These are phyloP conservation scores for Coniosporium tulheliwenetii DNA, from an alignment of 2,329 filamentous ascomycete species.

Conservation along the genomic window DNA sequence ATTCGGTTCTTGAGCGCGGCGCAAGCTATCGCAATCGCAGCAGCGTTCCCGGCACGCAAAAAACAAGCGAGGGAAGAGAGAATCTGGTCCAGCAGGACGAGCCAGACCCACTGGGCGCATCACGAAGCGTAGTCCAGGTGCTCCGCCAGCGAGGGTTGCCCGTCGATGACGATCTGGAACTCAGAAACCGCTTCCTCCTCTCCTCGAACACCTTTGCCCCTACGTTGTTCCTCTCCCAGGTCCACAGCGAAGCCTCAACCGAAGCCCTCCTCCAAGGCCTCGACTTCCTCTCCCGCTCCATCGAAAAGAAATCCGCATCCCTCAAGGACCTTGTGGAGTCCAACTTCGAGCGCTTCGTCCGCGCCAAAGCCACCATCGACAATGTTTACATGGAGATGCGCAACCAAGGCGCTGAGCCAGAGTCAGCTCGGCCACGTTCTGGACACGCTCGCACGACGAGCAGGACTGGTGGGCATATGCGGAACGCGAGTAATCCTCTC, in stretches of 20 bases:
- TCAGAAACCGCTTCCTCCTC: constrained; percentile 83
- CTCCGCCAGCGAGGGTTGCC: constrained; percentile 62
- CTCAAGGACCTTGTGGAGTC: constrained; percentile 92
- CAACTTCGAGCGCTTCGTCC: constrained; percentile 96
- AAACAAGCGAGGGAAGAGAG: constrained; percentile 50
- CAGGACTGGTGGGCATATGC: constrained; percentile 28
- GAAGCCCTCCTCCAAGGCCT: constrained; percentile 66
- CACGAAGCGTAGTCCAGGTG: constrained; percentile 71
- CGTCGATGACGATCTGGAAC: constrained; percentile 66
- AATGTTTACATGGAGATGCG: constrained; percentile 97
- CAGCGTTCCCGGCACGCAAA: constrained; percentile 54
- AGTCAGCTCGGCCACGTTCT: constrained; percentile 25
- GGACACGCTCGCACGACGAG: constrained; percentile 22
- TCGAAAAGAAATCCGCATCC: constrained; percentile 94
- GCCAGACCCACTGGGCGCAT: constrained; percentile 75
- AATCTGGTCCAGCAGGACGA: constrained; percentile 83
- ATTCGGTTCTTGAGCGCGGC: constrained; percentile 67
- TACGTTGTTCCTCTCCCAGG: constrained; percentile 77
- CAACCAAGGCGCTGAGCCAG: constrained; percentile 45
- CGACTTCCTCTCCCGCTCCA: constrained; percentile 74
- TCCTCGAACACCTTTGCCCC: constrained; percentile 95
- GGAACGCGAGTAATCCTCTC: constrained; percentile 25
- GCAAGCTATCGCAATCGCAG: constrained; percentile 52
- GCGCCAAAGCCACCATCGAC: constrained; percentile 94
- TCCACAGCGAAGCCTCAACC: constrained; percentile 76